These are phyloP conservation scores for Boletus sp. DNA, from an alignment of 1,284 basidiomycete genomes.

Conservation along the genomic window DNA sequence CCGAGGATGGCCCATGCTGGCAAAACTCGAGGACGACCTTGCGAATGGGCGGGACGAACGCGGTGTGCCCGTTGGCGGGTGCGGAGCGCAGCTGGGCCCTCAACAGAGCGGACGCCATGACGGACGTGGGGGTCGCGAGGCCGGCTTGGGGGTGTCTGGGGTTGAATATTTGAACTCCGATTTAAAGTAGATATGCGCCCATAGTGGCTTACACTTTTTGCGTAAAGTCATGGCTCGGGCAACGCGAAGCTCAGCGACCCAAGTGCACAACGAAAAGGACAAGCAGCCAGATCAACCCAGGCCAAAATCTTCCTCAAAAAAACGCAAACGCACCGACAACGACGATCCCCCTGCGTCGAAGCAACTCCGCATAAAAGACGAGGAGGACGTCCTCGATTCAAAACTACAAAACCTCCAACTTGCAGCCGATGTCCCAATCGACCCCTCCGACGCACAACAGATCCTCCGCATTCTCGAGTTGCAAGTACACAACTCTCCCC, in stretches of 20 bases:
- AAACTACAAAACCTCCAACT: constrained; percentile 27
- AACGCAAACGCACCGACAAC: constrained; percentile 57
- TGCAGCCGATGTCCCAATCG: constrained; percentile 49
- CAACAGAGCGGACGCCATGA: constrained; percentile 43
- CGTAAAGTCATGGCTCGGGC: constrained; percentile 55
- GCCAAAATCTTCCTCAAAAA: constrained; percentile 43
- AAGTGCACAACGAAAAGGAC: constrained; percentile 29
- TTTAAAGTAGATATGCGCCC: constrained; percentile 24
- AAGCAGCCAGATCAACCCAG: constrained; percentile 29
- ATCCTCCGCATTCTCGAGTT: constrained; percentile 75
- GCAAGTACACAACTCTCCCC: constrained; percentile 38
- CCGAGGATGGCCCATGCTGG: constrained; percentile 73
- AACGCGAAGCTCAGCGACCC: constrained; percentile 55
- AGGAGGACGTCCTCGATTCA: constrained; percentile 34
- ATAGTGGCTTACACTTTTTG: constrained; percentile 9
- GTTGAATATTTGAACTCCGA: constrained; percentile 18
- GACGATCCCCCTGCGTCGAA: constrained; percentile 47
- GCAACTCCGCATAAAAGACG: constrained; percentile 41
- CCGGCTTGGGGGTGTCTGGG: constrained; percentile 15
- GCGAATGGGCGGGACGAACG: constrained; percentile 70
- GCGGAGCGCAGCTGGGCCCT: constrained; percentile 57
- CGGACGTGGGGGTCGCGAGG: constrained; percentile 7
- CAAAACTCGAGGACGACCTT: constrained; percentile 85
- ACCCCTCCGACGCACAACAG: constrained; percentile 48
- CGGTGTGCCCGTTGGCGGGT: constrained; percentile 65